phyloP scores from a whole-genome alignment of 805 yeast genomes.

The Ogataea paraovalis region DNA sequence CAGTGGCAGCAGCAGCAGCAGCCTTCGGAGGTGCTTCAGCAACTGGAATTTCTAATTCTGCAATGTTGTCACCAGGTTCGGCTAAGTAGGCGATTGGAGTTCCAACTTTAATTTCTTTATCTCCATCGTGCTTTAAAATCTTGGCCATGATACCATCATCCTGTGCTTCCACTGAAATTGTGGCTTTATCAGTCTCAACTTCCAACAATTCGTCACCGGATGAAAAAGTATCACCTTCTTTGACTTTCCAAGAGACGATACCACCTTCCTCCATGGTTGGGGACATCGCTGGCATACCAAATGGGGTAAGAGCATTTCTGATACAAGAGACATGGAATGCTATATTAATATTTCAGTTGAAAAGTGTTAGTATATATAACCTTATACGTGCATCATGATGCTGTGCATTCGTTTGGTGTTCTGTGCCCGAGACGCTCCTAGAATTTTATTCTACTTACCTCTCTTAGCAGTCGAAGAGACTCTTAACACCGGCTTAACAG shows the following conservation, averaged over 20 bases:
- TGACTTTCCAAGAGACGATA: slow-evolving; percentile 81
- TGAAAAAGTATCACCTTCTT: slow-evolving; percentile 66
- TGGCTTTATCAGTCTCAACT: slow-evolving; percentile 85
- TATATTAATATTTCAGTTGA: slow-evolving; percentile 3
- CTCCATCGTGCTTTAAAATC: slow-evolving; percentile 68
- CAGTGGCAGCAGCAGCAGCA: slow-evolving; percentile 17
- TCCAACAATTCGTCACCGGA: slow-evolving; percentile 83
- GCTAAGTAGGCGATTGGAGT: slow-evolving; percentile 84
- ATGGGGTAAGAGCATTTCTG: slow-evolving; percentile 40
- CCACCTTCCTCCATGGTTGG: slow-evolving; percentile 99
- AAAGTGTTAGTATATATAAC: background rate
- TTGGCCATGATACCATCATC: slow-evolving; percentile 91
- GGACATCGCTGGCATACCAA: slow-evolving; percentile 97
- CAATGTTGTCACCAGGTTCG: slow-evolving; percentile 80
- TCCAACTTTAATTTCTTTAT: slow-evolving; percentile 79
- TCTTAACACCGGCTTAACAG: slow-evolving; percentile 7
- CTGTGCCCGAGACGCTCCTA: too few species aligned
- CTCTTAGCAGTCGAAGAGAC: background rate
- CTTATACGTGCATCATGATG: too few species aligned
- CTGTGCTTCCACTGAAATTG: slow-evolving; percentile 79
- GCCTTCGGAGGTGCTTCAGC: slow-evolving; percentile 26
- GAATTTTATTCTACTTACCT: slow-evolving; percentile 3
- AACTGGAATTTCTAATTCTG: slow-evolving; percentile 56
- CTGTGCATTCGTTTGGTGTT: too few species aligned
- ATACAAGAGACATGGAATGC: slow-evolving; percentile 31